Evolutionary conservation across 352 stramenopile genomes (phyloP), one percentile per base, ranked within the genome.

Genomic region (Phytophthora hibernalis): DNA sequence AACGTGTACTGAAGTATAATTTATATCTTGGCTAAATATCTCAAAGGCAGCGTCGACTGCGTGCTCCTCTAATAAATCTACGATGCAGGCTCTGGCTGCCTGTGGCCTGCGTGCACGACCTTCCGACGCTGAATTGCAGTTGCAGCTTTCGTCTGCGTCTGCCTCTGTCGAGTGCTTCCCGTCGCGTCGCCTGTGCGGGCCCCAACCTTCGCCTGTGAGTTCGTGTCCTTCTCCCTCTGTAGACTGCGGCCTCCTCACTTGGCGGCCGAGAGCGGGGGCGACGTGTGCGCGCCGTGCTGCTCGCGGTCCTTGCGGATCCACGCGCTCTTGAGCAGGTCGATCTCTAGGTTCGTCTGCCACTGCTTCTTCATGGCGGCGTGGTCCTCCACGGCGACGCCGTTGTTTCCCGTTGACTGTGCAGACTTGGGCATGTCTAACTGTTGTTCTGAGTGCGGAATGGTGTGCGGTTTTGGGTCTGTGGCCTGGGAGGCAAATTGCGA

Each of bases 261-360:
- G 47, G 57, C 67, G 26, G 67, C 71, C 10, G 71, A 79, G 33
- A 79, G 71, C 24, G 66, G 61, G 2, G 66, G 66, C 30, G 66
- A 57, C 44, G 71, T 49, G 67, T 79, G 66, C 5, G 71, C 66
- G 47, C 66, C 71, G 50, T 75, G 57, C 45, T 79, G 71, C 54
- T 86, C 78, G 48, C 78, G 78, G 67, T 86, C 78, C 68, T 84
- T 84, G 51, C 74, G 78, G 60, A 86, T 86, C 78, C 75, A 84
- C 9, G 78, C 78, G 28, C 65, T 83, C 73, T 86, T 86, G 64
- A 86, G 76, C 65, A 86, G 57, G 65, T 86, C 78, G 64, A 86
- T 86, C 70, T 86, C 78, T 10, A 86, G 67, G 73, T 86, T 86
- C 20, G 72, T 86, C 76, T 86, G 78, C 78, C 78, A 86, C 57